Percentiles rank a stretch among this genome's conserved stretches.
Evolutionary conservation across 2,329 filamentous ascomycete genomes (phyloP).

Genomic region (Ascocoryne sarcoides): DNA sequence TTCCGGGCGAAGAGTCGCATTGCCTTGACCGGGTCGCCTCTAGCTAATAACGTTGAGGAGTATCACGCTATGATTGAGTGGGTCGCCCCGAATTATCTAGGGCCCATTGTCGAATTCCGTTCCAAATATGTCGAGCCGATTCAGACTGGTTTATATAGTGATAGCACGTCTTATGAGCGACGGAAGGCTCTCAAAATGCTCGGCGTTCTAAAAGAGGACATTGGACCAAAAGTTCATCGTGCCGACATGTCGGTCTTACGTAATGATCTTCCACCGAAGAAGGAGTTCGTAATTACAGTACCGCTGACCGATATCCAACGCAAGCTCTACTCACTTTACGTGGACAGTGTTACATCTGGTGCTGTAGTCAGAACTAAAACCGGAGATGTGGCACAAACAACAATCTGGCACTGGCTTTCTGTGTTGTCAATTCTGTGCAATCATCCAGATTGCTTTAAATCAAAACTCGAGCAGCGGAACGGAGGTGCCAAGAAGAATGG

Average conservation of each 20-base stretch:
- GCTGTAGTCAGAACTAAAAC: constrained; percentile 21
- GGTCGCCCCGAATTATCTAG: constrained; percentile 73
- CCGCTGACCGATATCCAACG: constrained; percentile 59
- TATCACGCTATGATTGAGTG: constrained; percentile 85
- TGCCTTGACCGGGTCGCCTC: constrained; percentile 77
- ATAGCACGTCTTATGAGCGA: constrained; percentile 49
- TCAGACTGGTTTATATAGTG: constrained; percentile 56
- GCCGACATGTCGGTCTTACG: constrained; percentile 60
- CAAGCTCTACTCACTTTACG: constrained; percentile 49
- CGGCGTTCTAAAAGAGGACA: constrained; percentile 58
- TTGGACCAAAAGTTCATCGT: constrained; percentile 71
- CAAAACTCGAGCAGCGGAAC: constrained; percentile 37
- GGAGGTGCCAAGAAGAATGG: constrained; percentile 19
- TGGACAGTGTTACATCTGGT: constrained; percentile 30
- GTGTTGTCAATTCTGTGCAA: constrained; percentile 47
- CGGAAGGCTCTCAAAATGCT: constrained; percentile 57
- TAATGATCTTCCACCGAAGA: constrained; percentile 62
- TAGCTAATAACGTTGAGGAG: constrained; percentile 76
- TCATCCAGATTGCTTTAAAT: constrained; percentile 40
- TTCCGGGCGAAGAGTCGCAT: constrained; percentile 66
- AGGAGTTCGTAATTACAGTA: constrained; percentile 72
- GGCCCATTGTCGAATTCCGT: constrained; percentile 58
- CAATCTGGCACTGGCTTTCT: constrained; percentile 45
- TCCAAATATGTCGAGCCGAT: constrained; percentile 66
- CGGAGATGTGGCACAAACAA: constrained; percentile 32